Conservation (phyloP, 257 asterid genomes). For the Salvia splendens region DNA sequence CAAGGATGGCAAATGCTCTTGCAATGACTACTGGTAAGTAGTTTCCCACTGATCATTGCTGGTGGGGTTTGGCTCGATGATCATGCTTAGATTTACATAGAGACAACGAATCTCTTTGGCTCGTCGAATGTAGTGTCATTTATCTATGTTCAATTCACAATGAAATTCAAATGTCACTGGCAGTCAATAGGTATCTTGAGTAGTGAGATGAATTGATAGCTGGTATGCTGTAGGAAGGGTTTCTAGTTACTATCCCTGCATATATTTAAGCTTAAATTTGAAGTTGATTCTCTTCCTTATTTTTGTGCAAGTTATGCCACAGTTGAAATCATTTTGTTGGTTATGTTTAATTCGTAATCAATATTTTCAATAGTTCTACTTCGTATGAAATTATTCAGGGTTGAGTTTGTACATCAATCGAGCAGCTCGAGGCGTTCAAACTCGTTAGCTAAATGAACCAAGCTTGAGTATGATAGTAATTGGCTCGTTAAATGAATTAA, state of each 20-base stretch:
- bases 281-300: neutral
- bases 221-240: slow-evolving; percentile 27
- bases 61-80: neutral
- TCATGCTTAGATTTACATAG: slow-evolving; percentile 9
- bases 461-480: too few species aligned
- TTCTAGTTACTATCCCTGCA: slow-evolving; percentile 28
- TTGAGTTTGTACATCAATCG: too few species aligned
- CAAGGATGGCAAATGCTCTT: slow-evolving; percentile 91
- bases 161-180: slow-evolving; percentile 22
- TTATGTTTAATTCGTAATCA: too few species aligned
- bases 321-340: too few species aligned
- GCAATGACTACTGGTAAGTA: slow-evolving; percentile 89
- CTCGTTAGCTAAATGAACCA: too few species aligned
- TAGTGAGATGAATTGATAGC: slow-evolving; percentile 25
- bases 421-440: too few species aligned
- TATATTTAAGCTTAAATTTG: slow-evolving; percentile 19
- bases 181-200: slow-evolving; percentile 16
- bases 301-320: too few species aligned
- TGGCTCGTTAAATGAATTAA: too few species aligned
- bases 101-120: slow-evolving; percentile 13
- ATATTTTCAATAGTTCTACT: too few species aligned
- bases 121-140: slow-evolving; percentile 9
- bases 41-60: neutral
- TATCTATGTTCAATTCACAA: slow-evolving; percentile 18
- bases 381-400: too few species aligned